A percentile compares a stretch with the other conserved stretches of the same genome.
Evolutionary conservation across 306 rosid genomes (phyloP).

Genomic region (Dicorynia guianensis): DNA sequence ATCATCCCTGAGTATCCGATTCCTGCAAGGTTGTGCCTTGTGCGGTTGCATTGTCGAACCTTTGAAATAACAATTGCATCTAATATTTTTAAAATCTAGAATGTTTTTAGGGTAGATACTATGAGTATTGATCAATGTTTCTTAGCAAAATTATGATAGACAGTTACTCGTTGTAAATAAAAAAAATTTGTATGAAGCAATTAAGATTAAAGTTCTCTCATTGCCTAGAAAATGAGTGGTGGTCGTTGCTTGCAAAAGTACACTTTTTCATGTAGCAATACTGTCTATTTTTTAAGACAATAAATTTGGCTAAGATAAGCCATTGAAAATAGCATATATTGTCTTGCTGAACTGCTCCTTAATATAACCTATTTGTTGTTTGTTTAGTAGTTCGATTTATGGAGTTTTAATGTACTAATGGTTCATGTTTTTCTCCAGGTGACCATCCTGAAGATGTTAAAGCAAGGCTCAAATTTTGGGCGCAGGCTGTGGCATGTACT

Average conservation of each 20-base stretch:
- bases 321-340: background rate
- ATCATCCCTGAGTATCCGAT: too few relatives aligned
- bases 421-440: conserved; percentile 52
- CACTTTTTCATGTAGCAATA: too few relatives aligned
- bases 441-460: conserved; percentile 94
- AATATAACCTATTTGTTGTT: too few relatives aligned
- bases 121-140: background rate
- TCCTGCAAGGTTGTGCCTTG: too few relatives aligned
- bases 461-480: conserved; percentile 94
- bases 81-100: too few relatives aligned
- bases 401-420: background rate
- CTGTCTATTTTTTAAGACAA: background rate
- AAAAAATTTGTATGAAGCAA: too few relatives aligned
- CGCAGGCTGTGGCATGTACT: conserved; percentile 92
- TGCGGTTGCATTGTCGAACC: too few relatives aligned
- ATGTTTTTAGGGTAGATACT: background rate
- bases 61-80: too few relatives aligned
- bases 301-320: background rate
- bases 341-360: background rate
- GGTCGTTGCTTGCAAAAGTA: too few relatives aligned
- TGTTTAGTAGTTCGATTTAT: background rate
- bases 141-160: background rate
- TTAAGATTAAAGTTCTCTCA: too few relatives aligned
- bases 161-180: too few relatives aligned
- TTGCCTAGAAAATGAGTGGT: too few relatives aligned